Evolutionary conservation across 2,329 filamentous ascomycete species (phyloP).

Genomic region (Alternaria infectoria): DNA sequence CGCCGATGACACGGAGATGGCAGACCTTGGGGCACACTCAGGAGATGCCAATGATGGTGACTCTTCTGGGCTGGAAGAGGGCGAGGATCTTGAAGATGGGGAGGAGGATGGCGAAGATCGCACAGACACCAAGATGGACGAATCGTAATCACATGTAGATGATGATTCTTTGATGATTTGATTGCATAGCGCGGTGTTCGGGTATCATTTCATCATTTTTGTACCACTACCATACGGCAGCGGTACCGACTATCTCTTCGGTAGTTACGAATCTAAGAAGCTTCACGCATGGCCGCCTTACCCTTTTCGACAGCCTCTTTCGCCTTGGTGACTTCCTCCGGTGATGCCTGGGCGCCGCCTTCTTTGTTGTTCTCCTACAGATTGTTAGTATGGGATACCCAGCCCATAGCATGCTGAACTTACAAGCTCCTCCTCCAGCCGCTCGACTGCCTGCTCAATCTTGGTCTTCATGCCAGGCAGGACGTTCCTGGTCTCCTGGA

Average conservation of each 20-base stretch:
- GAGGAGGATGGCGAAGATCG: slow-evolving; percentile 37
- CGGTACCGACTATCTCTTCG: background rate
- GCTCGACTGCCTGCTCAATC: slow-evolving; percentile 73
- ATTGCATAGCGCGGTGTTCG: slow-evolving; percentile 46
- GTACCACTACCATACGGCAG: background rate
- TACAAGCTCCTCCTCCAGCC: slow-evolving; percentile 78
- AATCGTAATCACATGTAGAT: slow-evolving; percentile 25
- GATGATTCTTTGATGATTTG: background rate
- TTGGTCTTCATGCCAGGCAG: slow-evolving; percentile 74
- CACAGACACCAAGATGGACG: slow-evolving; percentile 36
- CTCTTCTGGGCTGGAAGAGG: slow-evolving; percentile 42
- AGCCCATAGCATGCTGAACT: slow-evolving; percentile 47
- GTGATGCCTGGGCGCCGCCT: slow-evolving; percentile 44
- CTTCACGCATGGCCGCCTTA: slow-evolving; percentile 47
- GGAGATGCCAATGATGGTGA: slow-evolving; percentile 37
- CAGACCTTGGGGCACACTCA: slow-evolving; percentile 29
- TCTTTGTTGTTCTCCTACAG: slow-evolving; percentile 52
- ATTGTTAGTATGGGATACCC: slow-evolving; percentile 4
- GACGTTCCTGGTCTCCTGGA: slow-evolving; percentile 87
- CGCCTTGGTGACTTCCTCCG: slow-evolving; percentile 56
- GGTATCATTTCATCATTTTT: slow-evolving; percentile 17
- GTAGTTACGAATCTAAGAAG: slow-evolving; percentile 14
- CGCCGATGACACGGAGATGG: slow-evolving; percentile 41
- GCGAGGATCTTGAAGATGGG: slow-evolving; percentile 40
- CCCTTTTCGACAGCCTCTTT: slow-evolving; percentile 50